phyloP scores from a whole-genome alignment of 768 basidiomycete species.

The Boletus subparvulus region DNA sequence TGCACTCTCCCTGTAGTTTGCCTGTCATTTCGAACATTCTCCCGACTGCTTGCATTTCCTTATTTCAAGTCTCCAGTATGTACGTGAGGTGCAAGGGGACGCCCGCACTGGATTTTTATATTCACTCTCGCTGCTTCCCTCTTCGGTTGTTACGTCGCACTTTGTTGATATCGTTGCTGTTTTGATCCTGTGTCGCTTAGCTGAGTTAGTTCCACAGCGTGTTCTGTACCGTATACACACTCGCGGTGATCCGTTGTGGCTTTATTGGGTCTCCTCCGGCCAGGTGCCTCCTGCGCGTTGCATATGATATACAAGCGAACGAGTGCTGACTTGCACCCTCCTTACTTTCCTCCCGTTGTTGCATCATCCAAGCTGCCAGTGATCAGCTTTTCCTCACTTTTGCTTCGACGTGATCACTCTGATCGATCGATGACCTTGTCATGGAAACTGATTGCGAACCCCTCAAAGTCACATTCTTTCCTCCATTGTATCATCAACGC shows the following conservation, averaged over 20 bases:
- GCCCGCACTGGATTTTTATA: too few species aligned
- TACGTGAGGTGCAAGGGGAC: too few species aligned
- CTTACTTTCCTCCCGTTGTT: not conserved
- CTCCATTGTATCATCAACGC: slow-evolving; percentile 65
- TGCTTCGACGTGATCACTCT: slow-evolving; percentile 3
- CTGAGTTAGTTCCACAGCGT: not conserved
- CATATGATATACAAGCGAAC: slow-evolving; percentile 1
- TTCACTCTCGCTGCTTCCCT: not conserved
- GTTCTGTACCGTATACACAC: not conserved
- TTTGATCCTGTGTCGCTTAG: slow-evolving; percentile 14
- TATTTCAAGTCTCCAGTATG: not conserved
- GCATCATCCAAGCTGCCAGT: not conserved
- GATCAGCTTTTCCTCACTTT: not conserved
- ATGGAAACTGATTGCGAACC: slow-evolving; percentile 20
- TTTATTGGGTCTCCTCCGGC: slow-evolving; percentile 25
- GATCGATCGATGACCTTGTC: slow-evolving; percentile 1
- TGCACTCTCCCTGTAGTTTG: not conserved
- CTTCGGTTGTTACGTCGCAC: not conserved
- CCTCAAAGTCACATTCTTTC: slow-evolving; percentile 61
- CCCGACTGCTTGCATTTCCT: slow-evolving; percentile 7
- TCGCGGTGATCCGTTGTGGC: not conserved
- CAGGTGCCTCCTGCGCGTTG: slow-evolving; percentile 10
- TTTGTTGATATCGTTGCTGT: slow-evolving; percentile 10
- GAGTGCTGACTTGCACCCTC: not conserved
- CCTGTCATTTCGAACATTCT: not conserved